Percentiles rank a stretch among this genome's conserved stretches.
These are phyloP conservation scores for Hylodesmum podocarpum DNA, from an alignment of 306 rosid genomes.

Conservation along the genomic window DNA sequence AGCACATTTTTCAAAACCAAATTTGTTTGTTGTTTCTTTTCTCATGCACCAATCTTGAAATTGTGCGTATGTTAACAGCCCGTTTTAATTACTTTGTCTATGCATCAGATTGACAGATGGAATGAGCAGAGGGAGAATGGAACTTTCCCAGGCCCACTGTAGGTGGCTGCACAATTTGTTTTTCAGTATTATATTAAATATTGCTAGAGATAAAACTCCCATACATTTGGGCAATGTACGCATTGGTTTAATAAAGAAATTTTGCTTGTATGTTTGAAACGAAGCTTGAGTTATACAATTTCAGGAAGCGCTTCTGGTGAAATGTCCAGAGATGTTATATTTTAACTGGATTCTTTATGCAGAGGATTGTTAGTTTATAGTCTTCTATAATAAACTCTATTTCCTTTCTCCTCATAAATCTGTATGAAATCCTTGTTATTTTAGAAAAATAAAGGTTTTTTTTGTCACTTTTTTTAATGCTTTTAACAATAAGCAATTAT, in stretches of 20 bases:
- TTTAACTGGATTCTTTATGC: constrained; percentile 17
- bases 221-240: constrained; percentile 30
- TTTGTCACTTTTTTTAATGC: neutral
- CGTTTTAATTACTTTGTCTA: neutral
- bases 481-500: neutral
- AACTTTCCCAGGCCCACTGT: constrained; percentile 96
- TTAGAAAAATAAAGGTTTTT: neutral
- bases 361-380: neutral
- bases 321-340: constrained; percentile 23
- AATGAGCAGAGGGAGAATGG: constrained; percentile 98
- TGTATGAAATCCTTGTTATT: neutral
- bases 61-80: neutral
- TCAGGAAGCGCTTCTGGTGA: constrained; percentile 29
- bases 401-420: neutral
- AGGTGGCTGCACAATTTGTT: constrained; percentile 39
- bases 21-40: neutral
- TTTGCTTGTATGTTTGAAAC: constrained; percentile 47
- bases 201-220: constrained; percentile 47
- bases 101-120: constrained; percentile 84
- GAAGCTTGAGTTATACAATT: constrained; percentile 30
- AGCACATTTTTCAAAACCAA: neutral
- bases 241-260: constrained; percentile 77
- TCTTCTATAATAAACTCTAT: neutral
- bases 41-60: neutral
- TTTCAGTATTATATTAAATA: constrained; percentile 29